These are phyloP conservation scores for Sugiyamaella lignohabitans DNA, from an alignment of 805 yeast genomes.

Conservation along the genomic window DNA sequence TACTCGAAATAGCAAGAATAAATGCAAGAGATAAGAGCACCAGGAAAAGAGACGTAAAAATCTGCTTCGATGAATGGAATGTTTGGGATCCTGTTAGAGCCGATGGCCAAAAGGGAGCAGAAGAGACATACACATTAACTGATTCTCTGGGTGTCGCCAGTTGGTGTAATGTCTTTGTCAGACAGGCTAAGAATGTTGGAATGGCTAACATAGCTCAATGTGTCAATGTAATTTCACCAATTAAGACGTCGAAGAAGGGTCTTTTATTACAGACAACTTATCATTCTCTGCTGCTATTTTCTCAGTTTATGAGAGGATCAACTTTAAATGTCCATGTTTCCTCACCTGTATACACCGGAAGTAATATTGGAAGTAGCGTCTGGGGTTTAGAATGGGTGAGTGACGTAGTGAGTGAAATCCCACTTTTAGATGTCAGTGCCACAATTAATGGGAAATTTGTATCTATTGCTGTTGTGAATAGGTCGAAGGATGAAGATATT, in stretches of 20 bases:
- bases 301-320: constrained; percentile 32
- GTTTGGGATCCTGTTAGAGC: constrained; percentile 33
- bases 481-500: constrained; percentile 25
- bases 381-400: constrained; percentile 24
- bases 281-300: constrained; percentile 28
- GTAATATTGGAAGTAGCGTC: constrained; percentile 22
- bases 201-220: constrained; percentile 34
- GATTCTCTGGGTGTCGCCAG: constrained; percentile 34
- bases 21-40: constrained; percentile 3
- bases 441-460: constrained; percentile 25
- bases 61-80: constrained; percentile 36
- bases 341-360: constrained; percentile 27
- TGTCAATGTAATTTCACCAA: constrained; percentile 35
- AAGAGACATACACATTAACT: constrained; percentile 29
- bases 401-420: constrained; percentile 18
- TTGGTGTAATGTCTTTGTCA: constrained; percentile 33
- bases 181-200: constrained; percentile 30
- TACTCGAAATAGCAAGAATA: constrained; percentile 30
- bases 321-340: constrained; percentile 30
- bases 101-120: constrained; percentile 31
- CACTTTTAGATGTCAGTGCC: constrained; percentile 29
- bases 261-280: constrained; percentile 31
- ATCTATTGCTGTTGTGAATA: constrained; percentile 30
- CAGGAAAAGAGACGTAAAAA: constrained; percentile 19
- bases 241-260: constrained; percentile 28